Evolutionary conservation across 805 yeast genomes (phyloP), one percentile per base, ranked within the genome.

Genomic region (Starmera dryadoides): DNA sequence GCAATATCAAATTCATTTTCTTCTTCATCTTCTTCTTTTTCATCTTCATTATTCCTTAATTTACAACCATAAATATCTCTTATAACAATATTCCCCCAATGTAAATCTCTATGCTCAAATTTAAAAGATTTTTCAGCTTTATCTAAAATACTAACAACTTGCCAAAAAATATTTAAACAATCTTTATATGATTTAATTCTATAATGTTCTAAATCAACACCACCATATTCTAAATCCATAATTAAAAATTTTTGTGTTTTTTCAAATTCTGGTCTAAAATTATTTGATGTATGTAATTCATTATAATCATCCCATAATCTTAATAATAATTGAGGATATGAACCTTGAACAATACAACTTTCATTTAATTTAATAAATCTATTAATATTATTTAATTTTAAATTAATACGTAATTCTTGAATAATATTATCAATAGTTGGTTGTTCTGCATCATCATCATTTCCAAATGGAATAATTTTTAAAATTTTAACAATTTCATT

Each of bases 41-140:
- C 35, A n/a, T 20, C 33, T 9, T 37, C 30, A n/a, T 39, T 39
- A 22, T 33, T 45, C 19, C 12, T 18, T 10, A 15, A 9, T 6
- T 29, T 10, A 18, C 8, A 7, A 14, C 25, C 35, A 14, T 58
- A 56, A 7, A 49, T 42, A 12, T 48, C 46, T 36, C 65, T 65
- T 15, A 82, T 61, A 14, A 79, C 60, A 38, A 82, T 63, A 50
- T 82, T 82, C 11, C 81, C 80, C 70, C 82, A 68, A 44, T 79
- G 82, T 42, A 83, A 57, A 55, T 82, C 86, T 35, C 91, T 66
- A 50, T 83, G 91, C 57, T 82, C 89, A 57, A 81, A 81, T 43
- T 70, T 64, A 42, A 63, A 61, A 29, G 60, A 52, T 14, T 62
- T 55, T 55, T 83, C 88, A 1, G 77, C 81, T 9, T 58, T 58